These are phyloP conservation scores for Phytopythium sindhum DNA, from an alignment of 352 stramenopile species.

Conservation along the genomic window DNA sequence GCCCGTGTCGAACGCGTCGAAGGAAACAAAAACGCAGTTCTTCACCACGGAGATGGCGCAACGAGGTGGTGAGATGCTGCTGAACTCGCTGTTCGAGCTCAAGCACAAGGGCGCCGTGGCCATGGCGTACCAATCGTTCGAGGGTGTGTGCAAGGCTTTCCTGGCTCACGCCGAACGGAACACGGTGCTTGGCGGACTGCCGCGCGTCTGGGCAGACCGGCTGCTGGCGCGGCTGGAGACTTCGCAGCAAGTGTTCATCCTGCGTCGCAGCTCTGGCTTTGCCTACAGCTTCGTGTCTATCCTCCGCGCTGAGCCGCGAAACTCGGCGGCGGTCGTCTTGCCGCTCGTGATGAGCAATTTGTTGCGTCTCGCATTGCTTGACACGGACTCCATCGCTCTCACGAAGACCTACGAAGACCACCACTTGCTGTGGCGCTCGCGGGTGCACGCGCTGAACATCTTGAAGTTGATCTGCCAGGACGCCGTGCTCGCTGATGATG, in stretches of 20 bases:
- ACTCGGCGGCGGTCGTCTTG: slow-evolving; percentile 72
- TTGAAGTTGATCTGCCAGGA: slow-evolving; percentile 90
- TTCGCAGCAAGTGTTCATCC: slow-evolving; percentile 84
- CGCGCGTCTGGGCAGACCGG: slow-evolving; percentile 69
- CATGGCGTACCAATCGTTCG: slow-evolving; percentile 80
- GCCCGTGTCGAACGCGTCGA: slow-evolving; percentile 18
- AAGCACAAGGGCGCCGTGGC: slow-evolving; percentile 88
- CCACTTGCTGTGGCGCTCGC: slow-evolving; percentile 65
- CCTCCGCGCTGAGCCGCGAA: slow-evolving; percentile 80
- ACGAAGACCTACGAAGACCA: slow-evolving; percentile 26
- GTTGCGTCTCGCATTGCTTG: slow-evolving; percentile 55
- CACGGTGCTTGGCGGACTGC: slow-evolving; percentile 42
- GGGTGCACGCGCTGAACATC: slow-evolving; percentile 88
- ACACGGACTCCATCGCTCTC: slow-evolving; percentile 43
- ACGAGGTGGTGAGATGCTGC: slow-evolving; percentile 60
- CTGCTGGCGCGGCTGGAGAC: slow-evolving; percentile 72
- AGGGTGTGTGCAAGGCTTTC: slow-evolving; percentile 82
- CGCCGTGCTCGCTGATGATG: slow-evolving; percentile 80
- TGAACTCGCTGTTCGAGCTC: slow-evolving; percentile 83
- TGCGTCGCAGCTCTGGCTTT: slow-evolving; percentile 86
- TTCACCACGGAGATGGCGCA: slow-evolving; percentile 54
- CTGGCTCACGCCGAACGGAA: slow-evolving; percentile 62
- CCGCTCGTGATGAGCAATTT: slow-evolving; percentile 70
- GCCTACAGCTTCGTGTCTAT: slow-evolving; percentile 88
- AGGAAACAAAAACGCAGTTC: slow-evolving; percentile 15